phyloP scores from a whole-genome alignment of 2,329 filamentous ascomycete genomes.

The Venturia aucupariae region DNA sequence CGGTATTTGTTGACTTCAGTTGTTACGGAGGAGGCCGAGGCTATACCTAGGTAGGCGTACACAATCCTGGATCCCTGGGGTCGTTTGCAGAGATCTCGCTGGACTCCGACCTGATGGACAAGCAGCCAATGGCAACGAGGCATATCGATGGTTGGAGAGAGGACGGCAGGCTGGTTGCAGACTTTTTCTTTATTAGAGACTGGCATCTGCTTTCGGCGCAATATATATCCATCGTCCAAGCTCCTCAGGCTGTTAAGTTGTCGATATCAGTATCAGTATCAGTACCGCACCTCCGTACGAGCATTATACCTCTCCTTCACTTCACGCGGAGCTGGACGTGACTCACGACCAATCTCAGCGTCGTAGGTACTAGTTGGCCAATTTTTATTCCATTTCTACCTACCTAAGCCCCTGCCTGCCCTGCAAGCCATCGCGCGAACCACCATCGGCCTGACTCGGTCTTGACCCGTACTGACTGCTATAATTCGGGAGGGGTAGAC shows the following conservation, averaged over 20 bases:
- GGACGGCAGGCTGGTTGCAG: background rate
- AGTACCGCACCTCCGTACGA: no score
- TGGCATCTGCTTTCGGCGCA: background rate
- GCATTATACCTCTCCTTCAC: no score
- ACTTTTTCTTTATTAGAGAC: background rate
- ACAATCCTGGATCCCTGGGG: background rate
- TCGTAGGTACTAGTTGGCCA: background rate
- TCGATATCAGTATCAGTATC: background rate
- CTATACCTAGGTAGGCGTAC: no score
- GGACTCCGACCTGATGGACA: background rate
- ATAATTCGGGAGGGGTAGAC: background rate
- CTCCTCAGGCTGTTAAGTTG: background rate
- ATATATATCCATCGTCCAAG: background rate
- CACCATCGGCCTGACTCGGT: background rate
- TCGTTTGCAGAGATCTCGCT: conserved; percentile 5
- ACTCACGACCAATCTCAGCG: background rate
- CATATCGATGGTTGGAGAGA: background rate
- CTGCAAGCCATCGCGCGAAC: background rate
- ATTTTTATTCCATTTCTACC: no score
- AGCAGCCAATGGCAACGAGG: no score
- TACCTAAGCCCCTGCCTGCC: background rate
- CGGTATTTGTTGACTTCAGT: no score
- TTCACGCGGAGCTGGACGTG: background rate
- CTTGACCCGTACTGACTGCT: background rate
- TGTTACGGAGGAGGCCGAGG: background rate